Conservation (phyloP, 2,329 filamentous ascomycete species). For the Erysiphe pulchra region DNA sequence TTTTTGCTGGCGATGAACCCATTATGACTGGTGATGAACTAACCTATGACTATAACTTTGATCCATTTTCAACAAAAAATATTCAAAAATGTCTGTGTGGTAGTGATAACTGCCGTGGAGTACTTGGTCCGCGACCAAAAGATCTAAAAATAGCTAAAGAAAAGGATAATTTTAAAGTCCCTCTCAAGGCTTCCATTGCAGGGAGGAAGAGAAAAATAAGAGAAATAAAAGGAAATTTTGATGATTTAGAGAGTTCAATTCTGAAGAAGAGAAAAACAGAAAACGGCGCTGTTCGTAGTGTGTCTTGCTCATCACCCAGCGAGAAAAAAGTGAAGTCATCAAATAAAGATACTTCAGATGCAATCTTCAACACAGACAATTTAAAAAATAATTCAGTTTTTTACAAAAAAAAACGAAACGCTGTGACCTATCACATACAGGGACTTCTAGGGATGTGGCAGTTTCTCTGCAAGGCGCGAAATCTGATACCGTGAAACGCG, state of each 20-base stretch:
- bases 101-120: conserved; percentile 34
- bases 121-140: conserved; percentile 34
- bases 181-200: conserved; percentile 15
- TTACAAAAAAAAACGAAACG: too few relatives aligned
- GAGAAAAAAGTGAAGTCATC: too few relatives aligned
- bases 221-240: conserved; percentile 3
- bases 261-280: conserved; percentile 24
- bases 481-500: too few relatives aligned
- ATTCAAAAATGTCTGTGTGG: conserved; percentile 41
- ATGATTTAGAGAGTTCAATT: conserved; percentile 7
- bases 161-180: conserved; percentile 13
- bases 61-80: conserved; percentile 42
- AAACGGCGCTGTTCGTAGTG: conserved; percentile 7
- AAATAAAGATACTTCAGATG: too few relatives aligned
- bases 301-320: too few relatives aligned
- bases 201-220: background rate
- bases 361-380: too few relatives aligned
- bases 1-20: conserved; percentile 73
- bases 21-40: conserved; percentile 91
- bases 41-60: conserved; percentile 72
- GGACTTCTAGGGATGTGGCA: too few relatives aligned
- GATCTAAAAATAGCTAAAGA: conserved; percentile 25
- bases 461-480: too few relatives aligned
- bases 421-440: too few relatives aligned
- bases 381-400: too few relatives aligned